Percentiles rank a stretch among this genome's conserved stretches.
These are phyloP conservation scores for Flaveria robusta DNA, from an alignment of 129 eudicot genomes.

Conservation along the genomic window DNA sequence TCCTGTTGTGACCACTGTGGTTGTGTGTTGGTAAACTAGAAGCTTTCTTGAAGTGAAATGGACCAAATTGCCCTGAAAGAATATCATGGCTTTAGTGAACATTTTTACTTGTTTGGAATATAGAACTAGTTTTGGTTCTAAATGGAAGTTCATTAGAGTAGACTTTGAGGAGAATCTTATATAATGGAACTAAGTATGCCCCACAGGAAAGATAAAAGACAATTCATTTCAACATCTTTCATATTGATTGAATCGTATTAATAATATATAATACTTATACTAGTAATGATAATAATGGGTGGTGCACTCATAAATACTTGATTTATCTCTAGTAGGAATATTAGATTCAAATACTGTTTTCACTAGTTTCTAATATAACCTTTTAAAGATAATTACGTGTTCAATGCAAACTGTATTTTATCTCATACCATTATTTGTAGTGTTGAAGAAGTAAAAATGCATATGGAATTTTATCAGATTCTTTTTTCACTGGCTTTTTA, in stretches of 20 bases:
- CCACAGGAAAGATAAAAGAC: conserved; percentile 21
- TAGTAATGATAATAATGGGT: no score
- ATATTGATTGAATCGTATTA: neutral
- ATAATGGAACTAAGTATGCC: conserved; percentile 20
- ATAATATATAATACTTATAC: neutral
- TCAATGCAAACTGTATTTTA: no score
- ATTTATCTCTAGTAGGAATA: no score
- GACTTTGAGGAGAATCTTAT: conserved; percentile 16
- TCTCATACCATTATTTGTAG: no score
- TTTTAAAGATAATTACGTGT: no score
- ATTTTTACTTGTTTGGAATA: conserved; percentile 18
- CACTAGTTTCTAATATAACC: no score
- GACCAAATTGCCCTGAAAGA: conserved; percentile 28
- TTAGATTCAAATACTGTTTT: no score
- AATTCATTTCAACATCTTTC: neutral
- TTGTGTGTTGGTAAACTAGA: conserved; percentile 27
- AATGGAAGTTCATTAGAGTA: conserved; percentile 7
- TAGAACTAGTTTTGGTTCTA: neutral
- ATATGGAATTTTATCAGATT: conserved; percentile 17
- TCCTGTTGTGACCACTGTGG: conserved; percentile 10
- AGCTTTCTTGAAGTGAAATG: conserved; percentile 49
- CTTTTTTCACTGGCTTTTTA: no score
- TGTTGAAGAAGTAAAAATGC: neutral
- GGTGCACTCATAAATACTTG: no score
- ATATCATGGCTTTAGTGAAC: conserved; percentile 31